Evolutionary conservation across 495 filamentous ascomycete species (phyloP).

Genomic region (Neurospora sp.): DNA sequence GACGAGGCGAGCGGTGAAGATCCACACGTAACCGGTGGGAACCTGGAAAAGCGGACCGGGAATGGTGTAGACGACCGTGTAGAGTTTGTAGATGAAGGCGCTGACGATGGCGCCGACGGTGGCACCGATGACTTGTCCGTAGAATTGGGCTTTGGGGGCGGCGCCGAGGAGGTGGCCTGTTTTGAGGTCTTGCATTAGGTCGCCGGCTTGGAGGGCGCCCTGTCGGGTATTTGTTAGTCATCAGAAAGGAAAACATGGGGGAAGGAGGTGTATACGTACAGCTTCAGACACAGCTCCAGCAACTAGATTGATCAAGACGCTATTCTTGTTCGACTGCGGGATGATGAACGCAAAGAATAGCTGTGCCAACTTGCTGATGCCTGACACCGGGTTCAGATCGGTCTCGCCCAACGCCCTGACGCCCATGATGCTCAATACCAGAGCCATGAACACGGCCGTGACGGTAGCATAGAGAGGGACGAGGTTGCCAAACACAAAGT

Average conservation of each 20-base stretch:
- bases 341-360: slow-evolving; percentile 89
- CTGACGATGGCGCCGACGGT: slow-evolving; percentile 81
- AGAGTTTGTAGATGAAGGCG: slow-evolving; percentile 82
- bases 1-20: slow-evolving; percentile 91
- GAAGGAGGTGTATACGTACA: slow-evolving; percentile 7
- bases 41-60: slow-evolving; percentile 86
- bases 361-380: slow-evolving; percentile 93
- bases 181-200: slow-evolving; percentile 98
- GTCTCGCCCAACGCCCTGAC: slow-evolving; percentile 92
- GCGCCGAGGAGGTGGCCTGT: slow-evolving; percentile 90
- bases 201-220: slow-evolving; percentile 88
- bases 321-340: slow-evolving; percentile 56
- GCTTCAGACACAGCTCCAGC: slow-evolving; percentile 68
- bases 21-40: slow-evolving; percentile 92
- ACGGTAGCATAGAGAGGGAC: slow-evolving; percentile 64
- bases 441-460: slow-evolving; percentile 74
- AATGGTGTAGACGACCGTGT: slow-evolving; percentile 79
- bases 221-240: slow-evolving; percentile 37
- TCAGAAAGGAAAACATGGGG: background rate
- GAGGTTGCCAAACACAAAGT: slow-evolving; percentile 62
- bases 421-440: slow-evolving; percentile 89
- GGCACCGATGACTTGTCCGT: slow-evolving; percentile 86
- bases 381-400: slow-evolving; percentile 92
- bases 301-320: slow-evolving; percentile 84
- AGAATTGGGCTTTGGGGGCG: slow-evolving; percentile 90